These are phyloP conservation scores for Ogataea philodendri DNA, from an alignment of 805 yeast species.

Conservation along the genomic window DNA sequence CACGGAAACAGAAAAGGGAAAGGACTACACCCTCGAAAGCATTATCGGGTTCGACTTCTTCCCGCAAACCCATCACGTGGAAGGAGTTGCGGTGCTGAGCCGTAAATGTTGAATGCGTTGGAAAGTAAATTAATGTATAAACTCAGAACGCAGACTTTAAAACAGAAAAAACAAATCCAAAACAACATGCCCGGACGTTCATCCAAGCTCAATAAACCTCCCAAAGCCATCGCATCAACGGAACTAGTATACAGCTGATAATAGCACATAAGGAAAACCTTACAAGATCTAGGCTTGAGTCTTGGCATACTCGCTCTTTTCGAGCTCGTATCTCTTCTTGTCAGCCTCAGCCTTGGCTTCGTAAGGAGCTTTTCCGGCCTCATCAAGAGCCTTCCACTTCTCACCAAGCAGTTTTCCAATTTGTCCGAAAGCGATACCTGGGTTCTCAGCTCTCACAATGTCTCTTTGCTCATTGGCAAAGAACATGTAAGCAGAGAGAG, in stretches of 20 bases:
- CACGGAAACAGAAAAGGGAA: slow-evolving; percentile 60
- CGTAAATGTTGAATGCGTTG: slow-evolving; percentile 12
- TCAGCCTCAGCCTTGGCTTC: slow-evolving; percentile 92
- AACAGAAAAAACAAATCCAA: slow-evolving; percentile 10
- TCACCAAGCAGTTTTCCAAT: slow-evolving; percentile 95
- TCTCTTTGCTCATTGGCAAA: slow-evolving; percentile 98
- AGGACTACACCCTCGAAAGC: slow-evolving; percentile 68
- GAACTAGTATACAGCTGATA: slow-evolving; percentile 24
- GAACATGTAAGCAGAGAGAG: slow-evolving; percentile 97
- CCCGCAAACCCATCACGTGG: slow-evolving; percentile 61
- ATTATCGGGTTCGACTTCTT: slow-evolving; percentile 95
- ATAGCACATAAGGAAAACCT: slow-evolving; percentile 5
- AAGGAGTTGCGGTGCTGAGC: slow-evolving; percentile 47
- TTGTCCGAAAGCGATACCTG: slow-evolving; percentile 93
- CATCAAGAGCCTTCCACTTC: slow-evolving; percentile 88
- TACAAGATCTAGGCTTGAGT: slow-evolving; percentile 20
- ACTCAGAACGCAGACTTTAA: slow-evolving; percentile 8
- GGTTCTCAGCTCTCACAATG: slow-evolving; percentile 91
- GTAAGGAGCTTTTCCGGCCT: slow-evolving; percentile 84
- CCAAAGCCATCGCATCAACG: slow-evolving; percentile 17
- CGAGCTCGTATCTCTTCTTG: slow-evolving; percentile 96
- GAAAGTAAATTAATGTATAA: slow-evolving; percentile 4
- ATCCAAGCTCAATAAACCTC: slow-evolving; percentile 6
- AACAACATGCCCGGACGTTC: too few relatives aligned
- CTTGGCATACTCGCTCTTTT: slow-evolving; percentile 78